phyloP scores from a whole-genome alignment of 805 yeast species.

The Saccharomyces mikatae region DNA sequence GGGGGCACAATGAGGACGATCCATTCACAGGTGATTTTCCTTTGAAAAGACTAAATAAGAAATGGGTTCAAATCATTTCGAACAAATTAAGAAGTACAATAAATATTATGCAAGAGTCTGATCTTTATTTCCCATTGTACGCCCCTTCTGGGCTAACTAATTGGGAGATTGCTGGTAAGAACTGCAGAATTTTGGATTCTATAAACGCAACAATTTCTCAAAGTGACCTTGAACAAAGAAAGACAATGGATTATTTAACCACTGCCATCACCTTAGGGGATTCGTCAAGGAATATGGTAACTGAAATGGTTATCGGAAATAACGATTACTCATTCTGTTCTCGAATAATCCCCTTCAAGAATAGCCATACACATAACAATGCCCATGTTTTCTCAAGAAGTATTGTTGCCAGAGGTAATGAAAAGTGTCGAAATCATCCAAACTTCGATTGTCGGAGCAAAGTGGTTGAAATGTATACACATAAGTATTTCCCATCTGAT shows the following conservation, averaged over 20 bases:
- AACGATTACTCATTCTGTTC: conserved; percentile 19
- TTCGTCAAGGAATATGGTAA: conserved; percentile 16
- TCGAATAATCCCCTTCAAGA: conserved; percentile 7
- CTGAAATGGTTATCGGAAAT: conserved; percentile 11
- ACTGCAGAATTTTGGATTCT: conserved; percentile 19
- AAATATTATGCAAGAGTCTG: conserved; percentile 40
- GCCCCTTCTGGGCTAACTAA: conserved; percentile 16
- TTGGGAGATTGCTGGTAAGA: conserved; percentile 26
- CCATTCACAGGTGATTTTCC: conserved; percentile 6
- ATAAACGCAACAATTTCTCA: conserved; percentile 18
- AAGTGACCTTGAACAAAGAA: conserved; percentile 8
- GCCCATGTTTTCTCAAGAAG: conserved; percentile 18
- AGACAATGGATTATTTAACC: conserved; percentile 16
- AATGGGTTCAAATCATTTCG: conserved; percentile 11
- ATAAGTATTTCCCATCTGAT: conserved; percentile 21
- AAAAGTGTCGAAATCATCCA: neutral
- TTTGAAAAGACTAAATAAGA: neutral
- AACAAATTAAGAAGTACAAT: conserved; percentile 41
- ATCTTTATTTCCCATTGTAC: conserved; percentile 51
- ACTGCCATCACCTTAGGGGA: conserved; percentile 19
- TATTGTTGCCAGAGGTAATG: conserved; percentile 12
- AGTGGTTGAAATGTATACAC: conserved; percentile 11
- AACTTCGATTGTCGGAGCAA: neutral
- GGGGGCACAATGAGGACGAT: conserved; percentile 36
- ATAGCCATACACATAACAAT: neutral